These are phyloP conservation scores for Aspergillus olivimuriae DNA, from an alignment of 495 filamentous ascomycete species.

Conservation along the genomic window DNA sequence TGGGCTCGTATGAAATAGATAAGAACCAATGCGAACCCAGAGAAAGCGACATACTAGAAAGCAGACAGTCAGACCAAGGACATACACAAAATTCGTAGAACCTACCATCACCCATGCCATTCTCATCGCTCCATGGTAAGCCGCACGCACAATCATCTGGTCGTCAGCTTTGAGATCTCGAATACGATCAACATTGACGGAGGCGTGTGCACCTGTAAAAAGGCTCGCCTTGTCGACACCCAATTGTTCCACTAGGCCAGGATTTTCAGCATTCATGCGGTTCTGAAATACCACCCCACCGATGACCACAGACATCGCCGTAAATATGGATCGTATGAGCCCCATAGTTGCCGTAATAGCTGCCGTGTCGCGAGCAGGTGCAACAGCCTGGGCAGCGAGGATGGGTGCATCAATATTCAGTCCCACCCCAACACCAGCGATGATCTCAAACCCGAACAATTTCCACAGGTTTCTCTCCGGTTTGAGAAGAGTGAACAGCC, in stretches of 20 bases:
- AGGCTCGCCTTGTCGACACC: not conserved
- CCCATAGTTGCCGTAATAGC: conserved; percentile 31
- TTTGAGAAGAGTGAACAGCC: conserved; percentile 56
- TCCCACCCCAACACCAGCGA: conserved; percentile 53
- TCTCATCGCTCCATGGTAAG: too few relatives aligned
- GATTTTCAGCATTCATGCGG: not conserved
- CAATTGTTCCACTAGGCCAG: not conserved
- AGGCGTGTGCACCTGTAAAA: too few relatives aligned
- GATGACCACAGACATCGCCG: conserved; percentile 4
- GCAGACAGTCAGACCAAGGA: too few relatives aligned
- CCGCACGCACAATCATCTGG: too few relatives aligned
- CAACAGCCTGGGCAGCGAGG: conserved; percentile 38
- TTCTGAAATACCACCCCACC: conserved; percentile 4
- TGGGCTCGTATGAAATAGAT: too few relatives aligned
- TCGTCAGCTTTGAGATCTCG: too few relatives aligned
- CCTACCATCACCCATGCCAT: too few relatives aligned
- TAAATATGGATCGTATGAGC: not conserved
- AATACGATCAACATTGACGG: too few relatives aligned
- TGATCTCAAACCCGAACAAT: conserved; percentile 50
- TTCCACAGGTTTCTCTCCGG: conserved; percentile 48
- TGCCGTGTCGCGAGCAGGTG: conserved; percentile 27
- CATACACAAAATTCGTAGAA: too few relatives aligned
- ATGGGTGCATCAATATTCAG: conserved; percentile 58
- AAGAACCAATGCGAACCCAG: too few relatives aligned
- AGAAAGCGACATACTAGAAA: too few relatives aligned